Conservation (phyloP, 2,329 filamentous ascomycete species). For the Talaromyces islandicus region DNA sequence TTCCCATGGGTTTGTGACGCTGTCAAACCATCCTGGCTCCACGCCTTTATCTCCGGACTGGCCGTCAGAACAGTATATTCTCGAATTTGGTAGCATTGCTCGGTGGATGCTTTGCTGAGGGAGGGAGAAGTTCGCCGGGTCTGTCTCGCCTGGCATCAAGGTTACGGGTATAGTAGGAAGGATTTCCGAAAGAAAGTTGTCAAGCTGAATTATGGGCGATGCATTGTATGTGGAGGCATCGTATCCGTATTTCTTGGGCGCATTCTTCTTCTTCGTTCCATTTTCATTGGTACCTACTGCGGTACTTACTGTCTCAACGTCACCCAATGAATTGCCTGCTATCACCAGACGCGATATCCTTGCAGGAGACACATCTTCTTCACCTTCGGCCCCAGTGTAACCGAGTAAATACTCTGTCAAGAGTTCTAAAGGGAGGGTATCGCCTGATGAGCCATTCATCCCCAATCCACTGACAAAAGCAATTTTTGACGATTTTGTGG, state of each 20-base stretch:
- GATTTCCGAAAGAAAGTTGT: conserved; percentile 73
- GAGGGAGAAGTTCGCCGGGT: conserved; percentile 83
- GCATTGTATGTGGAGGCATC: conserved; percentile 85
- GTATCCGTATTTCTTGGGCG: conserved; percentile 84
- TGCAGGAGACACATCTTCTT: conserved; percentile 43
- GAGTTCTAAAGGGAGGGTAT: conserved; percentile 69
- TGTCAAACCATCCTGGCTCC: conserved; percentile 71
- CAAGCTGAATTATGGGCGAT: conserved; percentile 73
- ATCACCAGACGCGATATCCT: conserved; percentile 81
- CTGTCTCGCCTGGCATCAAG: conserved; percentile 72
- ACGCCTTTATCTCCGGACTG: conserved; percentile 25
- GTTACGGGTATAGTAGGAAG: conserved; percentile 85
- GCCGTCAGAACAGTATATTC: conserved; percentile 54
- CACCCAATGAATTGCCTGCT: conserved; percentile 76
- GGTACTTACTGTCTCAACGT: conserved; percentile 26
- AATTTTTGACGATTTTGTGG: conserved; percentile 58
- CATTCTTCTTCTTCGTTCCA: conserved; percentile 36
- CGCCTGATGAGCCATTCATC: conserved; percentile 70
- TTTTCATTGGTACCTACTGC: conserved; percentile 31
- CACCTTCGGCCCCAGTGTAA: conserved; percentile 55
- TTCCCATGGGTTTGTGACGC: conserved; percentile 89
- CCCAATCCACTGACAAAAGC: conserved; percentile 84
- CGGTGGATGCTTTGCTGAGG: conserved; percentile 91
- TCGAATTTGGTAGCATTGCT: conserved; percentile 77
- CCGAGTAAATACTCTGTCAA: conserved; percentile 84